Conservation (phyloP, 805 yeast genomes). For the Suhomyces faveliae region DNA sequence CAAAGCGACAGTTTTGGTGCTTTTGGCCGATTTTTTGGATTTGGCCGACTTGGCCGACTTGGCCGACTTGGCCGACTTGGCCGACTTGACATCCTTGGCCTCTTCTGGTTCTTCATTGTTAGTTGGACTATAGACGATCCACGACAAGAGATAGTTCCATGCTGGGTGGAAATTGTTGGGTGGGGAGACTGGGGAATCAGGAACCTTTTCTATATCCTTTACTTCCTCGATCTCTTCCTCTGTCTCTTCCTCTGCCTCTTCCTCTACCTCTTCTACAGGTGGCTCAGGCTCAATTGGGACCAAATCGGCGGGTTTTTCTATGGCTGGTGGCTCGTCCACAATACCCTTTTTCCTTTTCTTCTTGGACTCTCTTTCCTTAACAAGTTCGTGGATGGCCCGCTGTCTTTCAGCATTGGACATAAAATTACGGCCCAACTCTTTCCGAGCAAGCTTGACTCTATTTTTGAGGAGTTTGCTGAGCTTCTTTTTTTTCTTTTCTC, state of each 20-base stretch:
- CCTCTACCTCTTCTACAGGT: background rate
- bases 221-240: background rate
- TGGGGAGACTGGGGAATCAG: no score
- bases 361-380: conserved; percentile 4
- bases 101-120: conserved; percentile 7
- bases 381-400: conserved; percentile 5
- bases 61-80: conserved; percentile 1
- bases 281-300: background rate
- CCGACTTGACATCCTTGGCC: background rate
- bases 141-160: conserved; percentile 39
- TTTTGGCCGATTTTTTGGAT: conserved; percentile 2
- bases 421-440: conserved; percentile 21
- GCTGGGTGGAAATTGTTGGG: conserved; percentile 33
- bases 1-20: background rate
- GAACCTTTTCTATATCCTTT: conserved; percentile 1
- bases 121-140: conserved; percentile 26
- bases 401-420: conserved; percentile 11
- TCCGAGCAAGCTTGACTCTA: conserved; percentile 22
- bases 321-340: conserved; percentile 1
- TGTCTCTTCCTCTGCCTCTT: background rate
- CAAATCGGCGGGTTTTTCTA: background rate
- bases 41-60: background rate
- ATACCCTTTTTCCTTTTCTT: conserved; percentile 6
- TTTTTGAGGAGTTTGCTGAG: conserved; percentile 13
- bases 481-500: conserved; percentile 12